Evolutionary conservation across 2,329 filamentous ascomycete genomes (phyloP), one percentile per base, ranked within the genome.

Genomic region (Colletotrichum horii): DNA sequence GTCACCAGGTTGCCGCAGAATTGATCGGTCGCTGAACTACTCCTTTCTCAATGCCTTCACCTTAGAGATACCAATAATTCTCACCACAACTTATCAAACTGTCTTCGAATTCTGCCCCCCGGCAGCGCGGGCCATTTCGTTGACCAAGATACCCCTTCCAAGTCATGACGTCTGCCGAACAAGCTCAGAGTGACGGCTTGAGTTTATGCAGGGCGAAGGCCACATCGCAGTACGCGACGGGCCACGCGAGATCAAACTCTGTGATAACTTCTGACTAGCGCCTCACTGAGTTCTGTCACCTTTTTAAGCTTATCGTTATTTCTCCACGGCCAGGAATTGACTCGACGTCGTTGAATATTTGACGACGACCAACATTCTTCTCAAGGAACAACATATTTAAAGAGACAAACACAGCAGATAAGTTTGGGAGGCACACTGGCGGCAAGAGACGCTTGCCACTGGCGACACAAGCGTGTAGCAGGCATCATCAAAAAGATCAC

Each of bases 261-360:
- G 32, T n/a, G 26, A 24, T 22, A 68, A 32, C 24, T 55, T 71
- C 34, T 52, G 24, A n/a, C 24, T 61, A 30, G 68, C 67, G 48
- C 32, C 60, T 19, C 22, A 58, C 61, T 66, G 72, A 75, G 68
- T 75, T 75, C 68, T 75, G 72, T 71, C 72, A 75, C 30, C 61
- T 6, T 34, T 38, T 71, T 75, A 75, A 71, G 72, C 52, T 71
- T 71, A 66, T 61, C 52, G 43, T 38, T 71, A 58, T 56, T 58
- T 36, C 8, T 52, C 30, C 16, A 24, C 15, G 11, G 12, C 3
- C 19, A 34, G 48, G 36, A 55, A 34, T 58, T 66, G 30, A 36
- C 19, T 60, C 43, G 24, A 65, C 60, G 61, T 36, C 61, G 9
- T 36, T 26, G 11, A 14, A 28, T 8, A 34, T 24, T 56, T 22